Percentiles rank a stretch among this genome's conserved stretches.
Conservation (phyloP, 2,329 filamentous ascomycete genomes). For the Alternaria sp. region DNA sequence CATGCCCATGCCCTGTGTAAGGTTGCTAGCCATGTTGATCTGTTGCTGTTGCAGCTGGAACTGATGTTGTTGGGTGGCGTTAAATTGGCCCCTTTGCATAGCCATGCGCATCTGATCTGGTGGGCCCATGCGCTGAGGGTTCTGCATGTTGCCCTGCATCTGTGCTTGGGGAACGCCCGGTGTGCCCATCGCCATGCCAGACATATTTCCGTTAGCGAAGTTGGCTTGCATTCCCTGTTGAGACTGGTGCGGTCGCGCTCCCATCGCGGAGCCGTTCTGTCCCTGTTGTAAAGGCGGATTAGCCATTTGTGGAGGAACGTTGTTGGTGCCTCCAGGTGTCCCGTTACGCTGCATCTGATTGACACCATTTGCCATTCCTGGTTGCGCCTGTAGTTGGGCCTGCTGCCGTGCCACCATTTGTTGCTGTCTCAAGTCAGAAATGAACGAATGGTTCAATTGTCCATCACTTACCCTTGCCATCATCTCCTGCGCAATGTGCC, state of each 20-base stretch:
- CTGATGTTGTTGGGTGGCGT: constrained; percentile 45
- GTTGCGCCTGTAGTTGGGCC: constrained; percentile 49
- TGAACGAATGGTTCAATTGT: neutral
- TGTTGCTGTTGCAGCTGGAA: constrained; percentile 51
- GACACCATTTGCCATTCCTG: constrained; percentile 47
- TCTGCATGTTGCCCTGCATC: constrained; percentile 67
- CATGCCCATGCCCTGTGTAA: constrained; percentile 44
- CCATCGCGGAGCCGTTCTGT: constrained; percentile 44
- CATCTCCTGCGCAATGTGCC: constrained; percentile 66
- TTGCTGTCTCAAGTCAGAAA: constrained; percentile 39
- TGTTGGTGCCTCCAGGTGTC: constrained; percentile 47
- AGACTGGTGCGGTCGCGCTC: constrained; percentile 42
- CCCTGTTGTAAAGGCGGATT: constrained; percentile 40
- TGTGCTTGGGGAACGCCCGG: constrained; percentile 74
- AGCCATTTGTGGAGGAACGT: constrained; percentile 41
- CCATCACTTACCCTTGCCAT: constrained; percentile 54
- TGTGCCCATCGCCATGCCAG: constrained; percentile 61
- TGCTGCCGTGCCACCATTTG: constrained; percentile 50
- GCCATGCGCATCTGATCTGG: constrained; percentile 51
- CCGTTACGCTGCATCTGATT: constrained; percentile 55
- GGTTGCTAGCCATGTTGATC: constrained; percentile 48
- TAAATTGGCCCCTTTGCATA: constrained; percentile 49
- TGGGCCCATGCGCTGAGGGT: constrained; percentile 65
- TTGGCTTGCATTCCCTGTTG: constrained; percentile 59
- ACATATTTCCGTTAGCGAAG: constrained; percentile 58